Evolutionary conservation across 495 filamentous ascomycete species (phyloP), one percentile per base, ranked within the genome.

Genomic region (Aspergillus panamensis): DNA sequence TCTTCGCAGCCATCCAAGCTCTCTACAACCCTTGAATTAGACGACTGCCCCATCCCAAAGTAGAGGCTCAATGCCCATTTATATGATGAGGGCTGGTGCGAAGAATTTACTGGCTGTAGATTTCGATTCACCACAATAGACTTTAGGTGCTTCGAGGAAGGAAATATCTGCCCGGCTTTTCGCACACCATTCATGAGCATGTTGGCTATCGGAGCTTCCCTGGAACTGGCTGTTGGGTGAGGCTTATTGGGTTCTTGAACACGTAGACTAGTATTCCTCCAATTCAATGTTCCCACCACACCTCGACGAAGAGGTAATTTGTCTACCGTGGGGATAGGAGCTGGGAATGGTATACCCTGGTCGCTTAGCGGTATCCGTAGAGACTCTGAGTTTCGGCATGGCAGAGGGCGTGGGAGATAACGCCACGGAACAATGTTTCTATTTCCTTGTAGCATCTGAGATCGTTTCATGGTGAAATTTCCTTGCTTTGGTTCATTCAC

Each of bases 261-360:
- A 19, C 14, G 37, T 32, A 37, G 29, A 16, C 40, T 37, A 29
- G 13, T 21, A 19, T 44, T 10, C 6, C n/a, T 47, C n/a, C 25
- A 42, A 3, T 32, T 33, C n/a, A 43, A 40, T 1, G 31, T 8
- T 47, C 42, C 42, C n/a, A 53, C 37, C 8, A 40, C 29, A 17
- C 45, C 50, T 20, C 50, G 49, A 13, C 49, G 57, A 25, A 63
- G 45, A 14, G 56, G 57, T 14, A 57, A 40, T 1, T 58, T 60
- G 40, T 60, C 57, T 8, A 60, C 43, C 8, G 57, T 57, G 4
- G 61, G 57, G n/a, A 60, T 53, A 12, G 57, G 53, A 9, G 48
- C 49, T 3, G 57, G 61, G 39, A 63, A 63, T 44, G 61, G 57
- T 33, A 48, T 40, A 29, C 48, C 45, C 8, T 53, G 44, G 17